Evolutionary conservation across 1,284 basidiomycete genomes (phyloP).

Genomic region (Sanghuangporus weigelae): DNA sequence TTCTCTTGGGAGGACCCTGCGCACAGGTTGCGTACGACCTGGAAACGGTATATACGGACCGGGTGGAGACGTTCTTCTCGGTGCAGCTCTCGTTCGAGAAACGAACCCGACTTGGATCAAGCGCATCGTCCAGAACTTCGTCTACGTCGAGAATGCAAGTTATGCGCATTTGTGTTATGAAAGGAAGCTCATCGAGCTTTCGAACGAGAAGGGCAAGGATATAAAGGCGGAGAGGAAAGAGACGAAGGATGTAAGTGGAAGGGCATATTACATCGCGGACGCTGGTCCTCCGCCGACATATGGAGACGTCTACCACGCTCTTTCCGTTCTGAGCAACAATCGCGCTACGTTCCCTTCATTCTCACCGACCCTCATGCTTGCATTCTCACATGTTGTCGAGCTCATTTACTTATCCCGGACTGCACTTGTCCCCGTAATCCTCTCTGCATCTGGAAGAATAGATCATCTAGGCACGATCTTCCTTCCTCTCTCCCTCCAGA

Average conservation of each 20-base stretch:
- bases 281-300: slow-evolving; percentile 54
- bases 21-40: slow-evolving; percentile 67
- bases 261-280: slow-evolving; percentile 60
- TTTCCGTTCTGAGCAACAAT: slow-evolving; percentile 45
- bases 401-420: slow-evolving; percentile 43
- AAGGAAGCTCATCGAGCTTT: slow-evolving; percentile 41
- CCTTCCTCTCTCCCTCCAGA: background rate
- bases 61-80: slow-evolving; percentile 63
- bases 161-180: slow-evolving; percentile 69
- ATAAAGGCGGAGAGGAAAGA: slow-evolving; percentile 27
- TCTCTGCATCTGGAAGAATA: background rate
- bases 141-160: slow-evolving; percentile 70
- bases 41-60: slow-evolving; percentile 72
- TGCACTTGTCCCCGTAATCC: slow-evolving; percentile 27
- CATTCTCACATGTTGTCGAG: slow-evolving; percentile 52
- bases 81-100: slow-evolving; percentile 52
- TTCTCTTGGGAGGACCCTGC: slow-evolving; percentile 31
- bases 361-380: slow-evolving; percentile 51
- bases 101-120: slow-evolving; percentile 59
- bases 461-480: slow-evolving; percentile 8
- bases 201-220: background rate
- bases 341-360: slow-evolving; percentile 46
- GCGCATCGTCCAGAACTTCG: slow-evolving; percentile 53
- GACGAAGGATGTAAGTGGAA: slow-evolving; percentile 61
- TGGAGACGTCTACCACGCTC: slow-evolving; percentile 50